Conservation (phyloP, 1,284 basidiomycete genomes). For the Ustilago nuda region DNA sequence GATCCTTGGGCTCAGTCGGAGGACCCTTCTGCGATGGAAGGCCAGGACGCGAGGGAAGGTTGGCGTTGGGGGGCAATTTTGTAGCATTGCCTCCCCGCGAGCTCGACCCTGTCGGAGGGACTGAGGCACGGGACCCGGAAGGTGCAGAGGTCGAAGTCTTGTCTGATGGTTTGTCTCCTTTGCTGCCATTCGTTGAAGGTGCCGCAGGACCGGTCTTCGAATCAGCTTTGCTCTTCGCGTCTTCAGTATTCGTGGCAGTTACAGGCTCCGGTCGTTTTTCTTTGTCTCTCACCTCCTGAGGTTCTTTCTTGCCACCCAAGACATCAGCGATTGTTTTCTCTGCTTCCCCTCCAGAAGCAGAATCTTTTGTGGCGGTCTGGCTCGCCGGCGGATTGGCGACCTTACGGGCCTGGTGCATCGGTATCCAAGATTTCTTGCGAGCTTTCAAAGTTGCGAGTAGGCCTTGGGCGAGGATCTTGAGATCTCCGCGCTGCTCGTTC, state of each 20-base stretch:
- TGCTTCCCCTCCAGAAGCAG: conserved; percentile 1
- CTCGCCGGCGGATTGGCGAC: conserved; percentile 26
- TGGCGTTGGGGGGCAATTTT: conserved; percentile 31
- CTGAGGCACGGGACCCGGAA: conserved; percentile 12
- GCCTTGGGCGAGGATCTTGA: conserved; percentile 66
- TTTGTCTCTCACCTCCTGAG: conserved; percentile 6
- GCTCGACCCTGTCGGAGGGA: conserved; percentile 12
- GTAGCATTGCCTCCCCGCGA: conserved; percentile 20
- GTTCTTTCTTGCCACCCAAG: conserved; percentile 11
- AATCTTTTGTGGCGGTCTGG: background rate
- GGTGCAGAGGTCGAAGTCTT: conserved; percentile 12
- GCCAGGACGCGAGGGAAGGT: conserved; percentile 33
- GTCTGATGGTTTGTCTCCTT: conserved; percentile 10
- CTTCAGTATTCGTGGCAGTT: background rate
- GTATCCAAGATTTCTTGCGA: conserved; percentile 56
- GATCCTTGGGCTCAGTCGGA: conserved; percentile 19
- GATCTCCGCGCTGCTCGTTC: conserved; percentile 63
- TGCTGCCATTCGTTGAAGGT: conserved; percentile 12
- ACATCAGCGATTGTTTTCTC: background rate
- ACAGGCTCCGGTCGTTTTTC: conserved; percentile 6
- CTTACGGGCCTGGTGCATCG: conserved; percentile 31
- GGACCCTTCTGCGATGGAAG: conserved; percentile 19
- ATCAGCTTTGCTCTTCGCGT: conserved; percentile 2
- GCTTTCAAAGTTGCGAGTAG: conserved; percentile 65
- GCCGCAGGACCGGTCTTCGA: background rate